Evolutionary conservation across 2,329 filamentous ascomycete genomes (phyloP).

Genomic region (Aspergillus sp.): DNA sequence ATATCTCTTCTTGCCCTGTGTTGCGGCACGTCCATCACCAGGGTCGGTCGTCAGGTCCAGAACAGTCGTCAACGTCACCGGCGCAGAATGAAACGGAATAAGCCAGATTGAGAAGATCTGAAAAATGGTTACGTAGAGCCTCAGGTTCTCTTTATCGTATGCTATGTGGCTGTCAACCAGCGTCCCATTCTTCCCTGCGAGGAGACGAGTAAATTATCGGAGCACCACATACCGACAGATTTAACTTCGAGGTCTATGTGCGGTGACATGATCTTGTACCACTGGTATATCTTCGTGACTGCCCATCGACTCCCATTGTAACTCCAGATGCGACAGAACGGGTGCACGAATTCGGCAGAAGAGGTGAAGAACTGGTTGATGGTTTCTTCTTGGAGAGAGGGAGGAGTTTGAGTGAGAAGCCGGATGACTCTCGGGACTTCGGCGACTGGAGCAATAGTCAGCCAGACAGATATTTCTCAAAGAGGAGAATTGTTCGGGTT

Average conservation of each 20-base stretch:
- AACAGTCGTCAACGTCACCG: conserved; percentile 70
- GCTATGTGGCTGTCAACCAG: conserved; percentile 52
- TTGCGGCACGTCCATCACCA: conserved; percentile 23
- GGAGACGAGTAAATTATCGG: not conserved
- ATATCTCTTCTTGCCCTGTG: conserved; percentile 56
- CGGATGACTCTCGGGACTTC: conserved; percentile 72
- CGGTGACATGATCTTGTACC: conserved; percentile 84
- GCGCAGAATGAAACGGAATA: conserved; percentile 73
- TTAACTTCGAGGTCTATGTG: conserved; percentile 70
- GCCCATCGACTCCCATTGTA: conserved; percentile 68
- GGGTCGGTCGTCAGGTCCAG: conserved; percentile 62
- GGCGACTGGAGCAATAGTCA: conserved; percentile 40
- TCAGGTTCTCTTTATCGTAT: conserved; percentile 67
- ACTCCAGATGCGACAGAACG: conserved; percentile 71
- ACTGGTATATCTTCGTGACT: conserved; percentile 73
- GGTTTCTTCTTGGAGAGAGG: conserved; percentile 66
- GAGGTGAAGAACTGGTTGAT: conserved; percentile 75
- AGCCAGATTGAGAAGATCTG: conserved; percentile 80
- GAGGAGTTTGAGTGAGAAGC: conserved; percentile 68
- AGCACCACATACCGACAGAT: conserved; percentile 53
- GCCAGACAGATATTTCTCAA: not conserved
- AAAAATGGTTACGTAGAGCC: conserved; percentile 74
- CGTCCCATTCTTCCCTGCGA: not conserved
- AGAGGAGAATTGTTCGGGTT: not conserved
- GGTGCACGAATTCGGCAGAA: conserved; percentile 75